Percentiles rank a stretch among this genome's conserved stretches.
Conservation (phyloP, 169 alveolate genomes). For the Plasmodium falciparum region DNA sequence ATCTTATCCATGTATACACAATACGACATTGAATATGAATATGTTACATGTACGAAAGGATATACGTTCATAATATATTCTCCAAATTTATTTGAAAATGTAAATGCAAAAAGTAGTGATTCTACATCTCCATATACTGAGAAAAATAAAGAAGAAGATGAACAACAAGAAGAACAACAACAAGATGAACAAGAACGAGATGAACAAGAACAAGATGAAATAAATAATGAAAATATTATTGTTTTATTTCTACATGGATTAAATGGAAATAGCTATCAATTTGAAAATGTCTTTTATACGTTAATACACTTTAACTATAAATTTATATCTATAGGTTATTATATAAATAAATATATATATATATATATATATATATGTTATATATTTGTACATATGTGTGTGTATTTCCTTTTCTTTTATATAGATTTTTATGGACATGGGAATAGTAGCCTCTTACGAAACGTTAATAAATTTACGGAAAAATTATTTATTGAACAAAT, state of each 20-base stretch:
- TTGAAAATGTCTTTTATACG: constrained; percentile 33
- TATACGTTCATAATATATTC: constrained; percentile 51
- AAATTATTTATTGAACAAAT: constrained; percentile 68
- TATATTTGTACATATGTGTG: too few species aligned
- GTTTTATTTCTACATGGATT: constrained; percentile 65
- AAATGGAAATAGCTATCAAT: constrained; percentile 59
- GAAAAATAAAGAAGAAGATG: neutral
- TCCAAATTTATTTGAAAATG: constrained; percentile 19
- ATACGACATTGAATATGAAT: constrained; percentile 23
- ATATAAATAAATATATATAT: neutral
- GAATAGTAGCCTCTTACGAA: constrained; percentile 22
- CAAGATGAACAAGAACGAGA: too few species aligned
- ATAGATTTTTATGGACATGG: constrained; percentile 74
- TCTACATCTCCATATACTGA: constrained; percentile 9
- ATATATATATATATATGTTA: neutral
- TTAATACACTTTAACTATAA: constrained; percentile 17
- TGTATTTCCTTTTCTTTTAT: neutral
- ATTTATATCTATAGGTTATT: constrained; percentile 69
- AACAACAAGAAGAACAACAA: too few species aligned
- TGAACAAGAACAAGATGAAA: neutral
- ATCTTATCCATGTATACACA: neutral
- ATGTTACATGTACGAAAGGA: constrained; percentile 46
- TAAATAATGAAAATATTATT: constrained; percentile 21
- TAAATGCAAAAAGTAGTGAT: constrained; percentile 4
- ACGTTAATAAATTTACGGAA: constrained; percentile 58